Evolutionary conservation across 2,329 filamentous ascomycete species (phyloP).

Genomic region (Gnomoniopsis smithogilvyi): DNA sequence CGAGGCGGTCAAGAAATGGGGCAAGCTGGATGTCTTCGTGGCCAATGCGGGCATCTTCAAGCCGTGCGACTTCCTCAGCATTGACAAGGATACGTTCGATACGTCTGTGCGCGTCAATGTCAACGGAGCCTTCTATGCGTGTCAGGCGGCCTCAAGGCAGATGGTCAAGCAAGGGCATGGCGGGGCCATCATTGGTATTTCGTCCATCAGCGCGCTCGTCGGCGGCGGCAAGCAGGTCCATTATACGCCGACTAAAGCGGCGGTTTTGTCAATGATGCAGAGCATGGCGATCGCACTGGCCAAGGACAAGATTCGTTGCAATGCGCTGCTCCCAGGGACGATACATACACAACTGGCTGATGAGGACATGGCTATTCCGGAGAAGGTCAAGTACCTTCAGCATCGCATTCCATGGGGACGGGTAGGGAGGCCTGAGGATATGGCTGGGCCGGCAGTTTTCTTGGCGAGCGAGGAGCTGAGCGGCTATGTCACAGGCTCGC

Average conservation of each 20-base stretch:
- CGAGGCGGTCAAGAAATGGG: conserved; percentile 42
- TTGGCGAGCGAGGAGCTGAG: conserved; percentile 35
- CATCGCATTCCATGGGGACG: conserved; percentile 63
- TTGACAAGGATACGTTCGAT: neutral
- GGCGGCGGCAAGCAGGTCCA: conserved; percentile 49
- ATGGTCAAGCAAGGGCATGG: no score
- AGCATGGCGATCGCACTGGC: conserved; percentile 65
- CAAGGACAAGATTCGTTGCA: conserved; percentile 63
- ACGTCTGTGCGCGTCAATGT: no score
- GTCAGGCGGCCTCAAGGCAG: no score
- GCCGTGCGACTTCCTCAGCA: conserved; percentile 62
- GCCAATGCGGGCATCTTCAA: conserved; percentile 67
- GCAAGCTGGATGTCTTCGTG: conserved; percentile 56
- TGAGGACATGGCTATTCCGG: conserved; percentile 60
- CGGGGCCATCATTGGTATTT: no score
- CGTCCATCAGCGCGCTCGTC: no score
- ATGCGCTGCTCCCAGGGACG: conserved; percentile 67
- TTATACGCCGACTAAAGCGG: conserved; percentile 72
- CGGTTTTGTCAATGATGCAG: conserved; percentile 66
- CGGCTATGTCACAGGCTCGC: no score
- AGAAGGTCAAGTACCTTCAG: conserved; percentile 65
- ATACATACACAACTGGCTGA: conserved; percentile 70
- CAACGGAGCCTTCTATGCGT: no score
- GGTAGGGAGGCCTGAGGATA: conserved; percentile 57
- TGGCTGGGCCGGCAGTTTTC: conserved; percentile 71